Evolutionary conservation across 164 flowering plant species (phyloP).

Genomic region (Litsea cubeba): DNA sequence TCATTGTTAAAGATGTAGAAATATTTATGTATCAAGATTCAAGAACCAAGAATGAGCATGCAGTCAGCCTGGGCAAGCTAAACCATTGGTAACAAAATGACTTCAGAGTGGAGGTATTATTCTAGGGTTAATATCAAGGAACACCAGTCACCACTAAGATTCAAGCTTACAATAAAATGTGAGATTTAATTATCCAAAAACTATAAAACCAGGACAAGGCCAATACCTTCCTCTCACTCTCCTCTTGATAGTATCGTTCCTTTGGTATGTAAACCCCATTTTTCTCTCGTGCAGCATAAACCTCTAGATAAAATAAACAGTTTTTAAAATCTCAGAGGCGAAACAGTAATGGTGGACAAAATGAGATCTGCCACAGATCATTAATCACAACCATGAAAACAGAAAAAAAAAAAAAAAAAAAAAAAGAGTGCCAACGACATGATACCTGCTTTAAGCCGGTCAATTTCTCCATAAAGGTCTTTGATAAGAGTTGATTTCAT

Average conservation of each 20-base stretch:
- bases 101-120: not conserved
- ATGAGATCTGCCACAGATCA: not conserved
- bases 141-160: not conserved
- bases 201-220: not conserved
- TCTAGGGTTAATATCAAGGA: not conserved
- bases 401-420: no score
- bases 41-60: not conserved
- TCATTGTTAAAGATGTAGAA: not conserved
- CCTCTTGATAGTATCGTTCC: constrained; percentile 91
- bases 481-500: constrained; percentile 95
- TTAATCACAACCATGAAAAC: not conserved
- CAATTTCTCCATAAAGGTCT: constrained; percentile 97
- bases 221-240: constrained; percentile 82
- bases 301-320: constrained; percentile 44
- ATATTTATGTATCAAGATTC: not conserved
- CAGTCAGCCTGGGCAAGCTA: not conserved
- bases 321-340: not conserved
- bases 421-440: not conserved
- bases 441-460: constrained; percentile 83
- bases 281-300: constrained; percentile 93
- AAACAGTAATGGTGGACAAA: not conserved
- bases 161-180: not conserved
- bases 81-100: not conserved
- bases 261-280: constrained; percentile 96
- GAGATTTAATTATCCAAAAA: not conserved